A percentile compares a stretch with the other conserved stretches of the same genome.
Evolutionary conservation across 2,329 filamentous ascomycete genomes (phyloP).

Genomic region (Diaporthe citri): DNA sequence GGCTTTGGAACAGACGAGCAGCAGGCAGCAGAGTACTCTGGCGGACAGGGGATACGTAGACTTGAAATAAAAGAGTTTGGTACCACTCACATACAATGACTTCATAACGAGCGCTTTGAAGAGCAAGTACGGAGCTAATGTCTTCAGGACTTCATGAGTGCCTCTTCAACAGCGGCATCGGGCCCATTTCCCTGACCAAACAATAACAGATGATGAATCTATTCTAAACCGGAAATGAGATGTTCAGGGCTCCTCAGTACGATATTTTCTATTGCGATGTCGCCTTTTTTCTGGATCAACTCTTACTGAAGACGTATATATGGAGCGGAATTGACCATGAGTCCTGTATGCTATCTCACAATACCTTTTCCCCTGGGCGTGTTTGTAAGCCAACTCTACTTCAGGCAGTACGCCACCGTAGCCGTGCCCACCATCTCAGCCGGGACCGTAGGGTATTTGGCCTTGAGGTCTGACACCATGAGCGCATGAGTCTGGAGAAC

Average conservation of each 20-base stretch:
- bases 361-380: fast-evolving
- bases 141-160: not conserved
- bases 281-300: no score
- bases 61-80: not conserved
- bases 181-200: no score
- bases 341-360: no score
- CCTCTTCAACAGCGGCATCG: no score
- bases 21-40: no score
- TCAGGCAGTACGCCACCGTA: constrained; percentile 41
- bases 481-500: constrained; percentile 34
- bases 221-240: no score
- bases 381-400: constrained; percentile 14
- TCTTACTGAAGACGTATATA: no score
- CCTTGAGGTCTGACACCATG: constrained; percentile 40
- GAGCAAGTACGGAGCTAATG: not conserved
- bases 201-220: no score
- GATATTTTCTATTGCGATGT: no score
- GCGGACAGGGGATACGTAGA: not conserved
- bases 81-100: not conserved
- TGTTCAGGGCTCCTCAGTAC: no score
- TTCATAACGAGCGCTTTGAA: not conserved
- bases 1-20: not conserved
- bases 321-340: no score
- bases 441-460: constrained; percentile 39
- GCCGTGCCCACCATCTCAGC: constrained; percentile 40